phyloP scores from a whole-genome alignment of 2,329 filamentous ascomycete species.

The Endoconidiophora polonica region DNA sequence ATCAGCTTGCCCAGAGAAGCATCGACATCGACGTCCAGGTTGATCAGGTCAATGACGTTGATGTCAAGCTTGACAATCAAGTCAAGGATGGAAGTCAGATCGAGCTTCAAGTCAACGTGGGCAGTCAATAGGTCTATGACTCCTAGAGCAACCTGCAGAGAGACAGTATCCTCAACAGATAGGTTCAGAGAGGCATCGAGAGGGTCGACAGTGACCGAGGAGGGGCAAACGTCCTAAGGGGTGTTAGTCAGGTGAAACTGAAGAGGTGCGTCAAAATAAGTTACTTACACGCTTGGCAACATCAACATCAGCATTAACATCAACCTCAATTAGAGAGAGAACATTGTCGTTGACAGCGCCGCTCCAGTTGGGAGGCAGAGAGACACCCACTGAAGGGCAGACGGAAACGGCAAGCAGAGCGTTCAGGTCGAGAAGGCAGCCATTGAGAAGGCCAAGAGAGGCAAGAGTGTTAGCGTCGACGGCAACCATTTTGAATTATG shows the following conservation, averaged over 20 bases:
- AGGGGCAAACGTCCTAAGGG: not conserved
- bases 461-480: constrained; percentile 2
- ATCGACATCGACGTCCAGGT: constrained; percentile 9
- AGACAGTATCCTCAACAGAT: constrained; percentile 2
- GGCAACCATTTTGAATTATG: constrained; percentile 12
- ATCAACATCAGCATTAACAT: too few relatives aligned
- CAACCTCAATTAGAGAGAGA: not conserved
- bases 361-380: not conserved
- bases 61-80: constrained; percentile 7
- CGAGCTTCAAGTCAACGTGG: constrained; percentile 3
- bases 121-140: constrained; percentile 8
- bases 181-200: constrained; percentile 5
- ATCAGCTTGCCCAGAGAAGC: constrained; percentile 6
- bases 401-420: not conserved
- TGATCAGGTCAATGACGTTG: constrained; percentile 11
- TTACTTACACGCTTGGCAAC: constrained; percentile 7
- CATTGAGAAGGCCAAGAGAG: constrained; percentile 10
- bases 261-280: too few relatives aligned
- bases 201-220: constrained; percentile 9
- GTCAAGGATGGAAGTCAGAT: constrained; percentile 6
- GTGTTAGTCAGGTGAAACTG: not conserved
- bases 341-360: not conserved
- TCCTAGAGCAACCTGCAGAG: constrained; percentile 6
- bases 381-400: constrained; percentile 1
- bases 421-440: constrained; percentile 8